These are phyloP conservation scores for Phyllosticta citrichinensis DNA, from an alignment of 2,329 filamentous ascomycete genomes.

Conservation along the genomic window DNA sequence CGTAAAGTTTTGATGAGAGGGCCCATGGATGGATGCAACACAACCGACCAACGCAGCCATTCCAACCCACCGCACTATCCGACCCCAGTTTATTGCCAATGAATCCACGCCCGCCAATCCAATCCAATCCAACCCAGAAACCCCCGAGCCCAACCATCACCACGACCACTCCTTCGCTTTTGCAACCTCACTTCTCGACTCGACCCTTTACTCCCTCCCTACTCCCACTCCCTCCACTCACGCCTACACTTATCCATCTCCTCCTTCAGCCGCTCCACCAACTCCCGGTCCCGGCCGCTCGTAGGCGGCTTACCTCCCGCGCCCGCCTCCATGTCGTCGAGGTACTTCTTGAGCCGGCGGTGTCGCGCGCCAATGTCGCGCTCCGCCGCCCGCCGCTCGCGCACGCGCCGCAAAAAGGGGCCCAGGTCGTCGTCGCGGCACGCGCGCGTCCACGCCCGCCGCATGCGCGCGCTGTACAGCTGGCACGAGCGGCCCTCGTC, in stretches of 20 bases:
- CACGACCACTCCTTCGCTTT: neutral
- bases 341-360: neutral
- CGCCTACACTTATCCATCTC: slow-evolving; percentile 18
- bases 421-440: slow-evolving; percentile 51
- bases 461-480: slow-evolving; percentile 72
- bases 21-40: too few species aligned
- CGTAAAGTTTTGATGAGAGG: neutral
- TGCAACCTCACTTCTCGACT: neutral
- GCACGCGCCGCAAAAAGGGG: slow-evolving; percentile 49
- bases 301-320: slow-evolving; percentile 10
- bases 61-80: neutral
- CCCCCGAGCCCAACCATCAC: neutral
- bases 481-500: slow-evolving; percentile 50
- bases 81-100: neutral
- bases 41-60: neutral
- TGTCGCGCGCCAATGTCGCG: neutral
- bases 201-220: neutral
- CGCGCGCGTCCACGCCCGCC: slow-evolving; percentile 58
- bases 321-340: slow-evolving; percentile 5
- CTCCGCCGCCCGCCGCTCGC: slow-evolving; percentile 39
- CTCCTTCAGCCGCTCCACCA: slow-evolving; percentile 19
- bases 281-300: neutral
- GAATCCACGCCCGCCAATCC: too few species aligned
- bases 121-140: neutral
- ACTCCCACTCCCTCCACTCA: slow-evolving; percentile 25